Conservation (phyloP, 805 yeast species). For the Yamadazyma takamatsuzukensis region DNA sequence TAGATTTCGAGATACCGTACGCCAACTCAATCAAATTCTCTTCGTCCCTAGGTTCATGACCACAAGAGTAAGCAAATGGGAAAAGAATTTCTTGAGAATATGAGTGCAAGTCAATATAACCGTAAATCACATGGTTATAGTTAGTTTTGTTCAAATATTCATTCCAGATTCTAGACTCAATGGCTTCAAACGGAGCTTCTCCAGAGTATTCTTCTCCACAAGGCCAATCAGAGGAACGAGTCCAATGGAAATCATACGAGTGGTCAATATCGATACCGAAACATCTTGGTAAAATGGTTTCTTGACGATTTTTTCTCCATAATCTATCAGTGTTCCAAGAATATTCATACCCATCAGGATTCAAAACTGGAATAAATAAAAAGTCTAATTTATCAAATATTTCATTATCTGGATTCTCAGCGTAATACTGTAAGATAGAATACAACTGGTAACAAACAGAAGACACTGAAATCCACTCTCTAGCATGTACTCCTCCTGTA, state of each 20-base stretch:
- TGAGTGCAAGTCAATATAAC: constrained; percentile 80
- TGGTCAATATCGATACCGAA: constrained; percentile 85
- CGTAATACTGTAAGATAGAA: constrained; percentile 27
- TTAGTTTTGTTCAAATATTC: constrained; percentile 41
- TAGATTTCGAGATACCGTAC: constrained; percentile 73
- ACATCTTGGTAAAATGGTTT: constrained; percentile 59
- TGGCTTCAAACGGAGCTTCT: constrained; percentile 58
- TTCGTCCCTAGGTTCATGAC: constrained; percentile 67
- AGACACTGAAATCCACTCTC: constrained; percentile 84
- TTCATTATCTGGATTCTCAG: constrained; percentile 27
- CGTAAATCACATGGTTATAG: constrained; percentile 58
- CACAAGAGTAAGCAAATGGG: constrained; percentile 81
- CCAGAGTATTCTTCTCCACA: constrained; percentile 87
- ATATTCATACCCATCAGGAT: constrained; percentile 88
- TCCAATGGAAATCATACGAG: constrained; percentile 75
- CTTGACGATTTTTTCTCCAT: constrained; percentile 88
- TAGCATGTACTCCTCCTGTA: constrained; percentile 82
- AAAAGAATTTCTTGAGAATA: constrained; percentile 79
- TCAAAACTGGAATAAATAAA: constrained; percentile 75
- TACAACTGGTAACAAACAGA: constrained; percentile 58
- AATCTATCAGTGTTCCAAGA: constrained; percentile 78
- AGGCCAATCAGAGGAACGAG: constrained; percentile 55
- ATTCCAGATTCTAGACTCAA: constrained; percentile 38
- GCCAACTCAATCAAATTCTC: constrained; percentile 80
- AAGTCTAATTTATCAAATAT: constrained; percentile 60